Evolutionary conservation across 148 eudicot genomes (phyloP).

Genomic region (Fagopyrum tataricum): DNA sequence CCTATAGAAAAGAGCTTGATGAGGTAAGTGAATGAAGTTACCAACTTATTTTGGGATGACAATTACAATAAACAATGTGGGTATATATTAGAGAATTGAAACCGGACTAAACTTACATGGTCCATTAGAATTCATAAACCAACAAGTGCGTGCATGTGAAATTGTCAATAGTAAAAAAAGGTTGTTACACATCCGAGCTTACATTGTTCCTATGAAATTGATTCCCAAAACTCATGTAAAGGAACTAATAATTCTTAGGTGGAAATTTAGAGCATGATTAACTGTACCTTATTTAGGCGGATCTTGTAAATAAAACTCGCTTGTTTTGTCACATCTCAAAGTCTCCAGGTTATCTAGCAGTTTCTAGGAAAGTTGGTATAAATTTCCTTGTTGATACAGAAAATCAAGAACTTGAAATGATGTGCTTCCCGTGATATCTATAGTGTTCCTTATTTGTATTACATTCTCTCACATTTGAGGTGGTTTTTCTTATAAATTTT

Average conservation of each 20-base stretch:
- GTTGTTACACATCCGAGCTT: neutral
- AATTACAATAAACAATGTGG: no score
- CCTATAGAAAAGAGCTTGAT: conserved; percentile 72
- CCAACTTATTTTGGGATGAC: no score
- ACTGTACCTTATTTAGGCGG: neutral
- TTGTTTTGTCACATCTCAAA: neutral
- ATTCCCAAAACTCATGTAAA: neutral
- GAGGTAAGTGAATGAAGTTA: conserved; percentile 39
- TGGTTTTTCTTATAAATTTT: neutral
- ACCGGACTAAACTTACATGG: no score
- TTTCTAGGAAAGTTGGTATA: neutral
- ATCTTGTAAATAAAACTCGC: neutral
- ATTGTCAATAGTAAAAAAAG: neutral
- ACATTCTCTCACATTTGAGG: neutral
- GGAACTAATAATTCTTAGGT: neutral
- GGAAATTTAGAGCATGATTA: neutral
- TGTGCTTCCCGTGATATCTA: neutral
- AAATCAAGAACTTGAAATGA: neutral
- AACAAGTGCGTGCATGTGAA: neutral
- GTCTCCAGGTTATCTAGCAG: neutral
- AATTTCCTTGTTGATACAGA: neutral
- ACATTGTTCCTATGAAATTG: neutral
- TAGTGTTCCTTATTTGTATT: neutral
- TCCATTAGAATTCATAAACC: no score
- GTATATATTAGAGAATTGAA: neutral